These are phyloP conservation scores for Sporothrix phasma DNA, from an alignment of 2,329 filamentous ascomycete species.

Conservation along the genomic window DNA sequence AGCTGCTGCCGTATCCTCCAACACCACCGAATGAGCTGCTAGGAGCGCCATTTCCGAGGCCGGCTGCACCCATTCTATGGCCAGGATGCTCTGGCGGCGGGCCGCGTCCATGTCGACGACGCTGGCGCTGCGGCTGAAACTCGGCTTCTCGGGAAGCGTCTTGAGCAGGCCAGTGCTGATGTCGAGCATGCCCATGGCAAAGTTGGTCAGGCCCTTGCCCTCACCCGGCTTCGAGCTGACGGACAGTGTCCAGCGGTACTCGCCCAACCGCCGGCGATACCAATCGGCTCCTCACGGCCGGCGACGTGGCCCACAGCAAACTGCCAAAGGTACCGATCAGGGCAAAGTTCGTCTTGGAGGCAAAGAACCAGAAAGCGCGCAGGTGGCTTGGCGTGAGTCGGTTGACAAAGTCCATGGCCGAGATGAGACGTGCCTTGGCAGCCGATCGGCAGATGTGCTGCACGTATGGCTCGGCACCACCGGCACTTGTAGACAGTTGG, in stretches of 20 bases:
- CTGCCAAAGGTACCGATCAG: constrained; percentile 91
- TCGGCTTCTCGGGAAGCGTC: constrained; percentile 60
- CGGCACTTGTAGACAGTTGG: constrained; percentile 10
- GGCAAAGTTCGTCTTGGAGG: constrained; percentile 82
- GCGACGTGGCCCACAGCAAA: constrained; percentile 79
- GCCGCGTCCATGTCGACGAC: constrained; percentile 35
- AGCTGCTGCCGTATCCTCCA: constrained; percentile 24
- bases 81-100: constrained; percentile 19
- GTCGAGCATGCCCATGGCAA: constrained; percentile 70
- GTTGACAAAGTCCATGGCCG: constrained; percentile 96
- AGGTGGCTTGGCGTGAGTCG: constrained; percentile 77
- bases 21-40: constrained; percentile 9
- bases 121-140: constrained; percentile 47
- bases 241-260: constrained; percentile 89
- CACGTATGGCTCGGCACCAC: constrained; percentile 63
- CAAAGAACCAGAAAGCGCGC: constrained; percentile 87
- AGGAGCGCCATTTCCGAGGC: constrained; percentile 22
- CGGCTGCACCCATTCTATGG: constrained; percentile 14
- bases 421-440: constrained; percentile 87
- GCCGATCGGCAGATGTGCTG: constrained; percentile 88
- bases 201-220: constrained; percentile 49
- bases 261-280: constrained; percentile 73
- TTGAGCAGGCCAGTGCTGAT: constrained; percentile 60
- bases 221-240: constrained; percentile 67
- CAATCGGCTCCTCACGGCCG: constrained; percentile 84